phyloP scores from a whole-genome alignment of 169 alveolate genomes.

The Amoebophrya sp. region DNA sequence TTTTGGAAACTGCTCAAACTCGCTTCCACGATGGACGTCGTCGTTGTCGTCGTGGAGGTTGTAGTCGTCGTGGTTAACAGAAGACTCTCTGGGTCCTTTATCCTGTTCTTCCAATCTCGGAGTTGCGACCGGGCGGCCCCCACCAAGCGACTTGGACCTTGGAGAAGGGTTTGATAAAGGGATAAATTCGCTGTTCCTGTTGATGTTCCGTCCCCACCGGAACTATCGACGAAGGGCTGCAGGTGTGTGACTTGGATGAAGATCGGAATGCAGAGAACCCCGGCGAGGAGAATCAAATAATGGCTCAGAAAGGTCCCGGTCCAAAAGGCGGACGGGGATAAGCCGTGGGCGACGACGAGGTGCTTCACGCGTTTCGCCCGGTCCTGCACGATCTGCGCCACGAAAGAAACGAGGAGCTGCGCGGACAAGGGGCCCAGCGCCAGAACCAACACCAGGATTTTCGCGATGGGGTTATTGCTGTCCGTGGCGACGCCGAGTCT shows the following conservation, averaged over 20 bases:
- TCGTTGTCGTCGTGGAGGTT: background rate
- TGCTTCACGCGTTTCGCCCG: background rate
- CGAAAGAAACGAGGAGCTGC: background rate
- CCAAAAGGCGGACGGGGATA: background rate
- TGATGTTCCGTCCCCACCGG: too few relatives aligned
- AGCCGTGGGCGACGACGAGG: background rate
- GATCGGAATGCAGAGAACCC: background rate
- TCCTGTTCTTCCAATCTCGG: background rate
- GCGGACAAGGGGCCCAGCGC: background rate
- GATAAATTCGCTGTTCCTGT: too few relatives aligned
- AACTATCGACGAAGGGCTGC: background rate
- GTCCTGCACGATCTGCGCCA: conserved; percentile 20
- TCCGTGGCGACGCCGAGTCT: background rate
- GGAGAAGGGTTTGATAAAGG: too few relatives aligned
- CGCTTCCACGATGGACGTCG: background rate
- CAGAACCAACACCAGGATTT: background rate
- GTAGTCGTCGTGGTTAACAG: background rate
- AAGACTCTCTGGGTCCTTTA: too few relatives aligned
- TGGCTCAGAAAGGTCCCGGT: background rate
- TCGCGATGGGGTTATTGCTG: background rate
- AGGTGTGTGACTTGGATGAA: background rate
- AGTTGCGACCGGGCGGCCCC: background rate
- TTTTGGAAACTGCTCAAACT: background rate
- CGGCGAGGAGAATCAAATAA: background rate
- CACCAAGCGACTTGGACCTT: too few relatives aligned